These are phyloP conservation scores for Silene uniflora DNA, from an alignment of 148 eudicot species.

Conservation along the genomic window DNA sequence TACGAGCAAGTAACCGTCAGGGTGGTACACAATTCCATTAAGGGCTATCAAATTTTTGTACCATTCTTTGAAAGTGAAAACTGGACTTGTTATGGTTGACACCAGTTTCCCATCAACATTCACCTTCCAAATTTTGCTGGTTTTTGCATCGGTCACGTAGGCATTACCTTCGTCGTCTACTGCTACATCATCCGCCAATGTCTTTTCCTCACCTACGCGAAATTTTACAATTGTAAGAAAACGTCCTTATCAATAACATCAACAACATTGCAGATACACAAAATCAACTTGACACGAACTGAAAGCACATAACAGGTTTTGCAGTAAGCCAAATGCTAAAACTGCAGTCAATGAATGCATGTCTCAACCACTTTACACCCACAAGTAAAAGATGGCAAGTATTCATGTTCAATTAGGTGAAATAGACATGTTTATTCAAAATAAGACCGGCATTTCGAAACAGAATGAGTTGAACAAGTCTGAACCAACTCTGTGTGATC, in stretches of 20 bases:
- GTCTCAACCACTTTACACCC: too few relatives aligned
- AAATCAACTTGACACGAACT: background rate
- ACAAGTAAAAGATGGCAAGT: too few relatives aligned
- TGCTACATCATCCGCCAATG: conserved; percentile 82
- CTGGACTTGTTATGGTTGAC: conserved; percentile 54
- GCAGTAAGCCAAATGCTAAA: too few relatives aligned
- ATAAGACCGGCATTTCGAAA: too few relatives aligned
- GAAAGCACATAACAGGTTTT: too few relatives aligned
- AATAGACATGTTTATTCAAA: too few relatives aligned
- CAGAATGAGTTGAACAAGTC: too few relatives aligned
- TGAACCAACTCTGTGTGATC: too few relatives aligned
- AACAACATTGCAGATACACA: background rate
- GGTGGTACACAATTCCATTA: conserved; percentile 83
- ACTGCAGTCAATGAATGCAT: too few relatives aligned
- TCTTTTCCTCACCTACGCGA: conserved; percentile 50
- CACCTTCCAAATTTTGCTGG: conserved; percentile 76
- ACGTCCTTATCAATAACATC: background rate
- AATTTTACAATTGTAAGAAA: background rate
- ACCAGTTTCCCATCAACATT: conserved; percentile 44
- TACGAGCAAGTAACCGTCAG: conserved; percentile 69
- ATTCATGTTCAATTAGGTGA: too few relatives aligned
- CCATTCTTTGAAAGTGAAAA: conserved; percentile 69
- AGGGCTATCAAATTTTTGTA: conserved; percentile 60
- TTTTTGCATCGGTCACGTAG: conserved; percentile 66
- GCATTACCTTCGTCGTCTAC: conserved; percentile 78